Evolutionary conservation across 352 stramenopile species (phyloP).

Genomic region (Phytopythium cucurbitacearum): DNA sequence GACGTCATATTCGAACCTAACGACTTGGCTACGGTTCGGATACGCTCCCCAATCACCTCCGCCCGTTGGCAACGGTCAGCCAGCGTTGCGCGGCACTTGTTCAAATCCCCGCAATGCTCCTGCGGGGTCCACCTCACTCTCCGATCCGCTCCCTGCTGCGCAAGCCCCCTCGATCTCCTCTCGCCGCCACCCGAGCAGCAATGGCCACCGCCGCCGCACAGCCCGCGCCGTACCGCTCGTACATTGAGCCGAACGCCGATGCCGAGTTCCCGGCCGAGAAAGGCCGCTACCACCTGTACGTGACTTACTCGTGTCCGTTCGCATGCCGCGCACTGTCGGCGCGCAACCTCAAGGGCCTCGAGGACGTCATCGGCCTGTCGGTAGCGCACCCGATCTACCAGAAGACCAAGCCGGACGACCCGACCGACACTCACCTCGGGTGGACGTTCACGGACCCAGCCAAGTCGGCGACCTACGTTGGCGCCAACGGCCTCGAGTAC

Average conservation of each 20-base stretch:
- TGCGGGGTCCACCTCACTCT: too few species aligned
- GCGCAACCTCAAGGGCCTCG: constrained; percentile 84
- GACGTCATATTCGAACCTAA: too few species aligned
- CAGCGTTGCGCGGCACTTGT: too few species aligned
- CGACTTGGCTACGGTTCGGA: too few species aligned
- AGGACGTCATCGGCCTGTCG: constrained; percentile 84
- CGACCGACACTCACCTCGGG: constrained; percentile 15
- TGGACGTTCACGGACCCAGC: constrained; percentile 13
- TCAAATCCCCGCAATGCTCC: too few species aligned
- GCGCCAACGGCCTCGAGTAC: constrained; percentile 13
- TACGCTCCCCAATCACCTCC: too few species aligned
- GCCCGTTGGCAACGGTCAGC: too few species aligned
- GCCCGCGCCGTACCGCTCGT: constrained; percentile 8
- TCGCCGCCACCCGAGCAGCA: too few species aligned
- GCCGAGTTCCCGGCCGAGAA: constrained; percentile 29
- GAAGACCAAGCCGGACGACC: constrained; percentile 20
- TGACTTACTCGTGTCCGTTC: constrained; percentile 87
- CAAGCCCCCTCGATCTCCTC: too few species aligned
- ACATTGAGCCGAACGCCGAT: constrained; percentile 24
- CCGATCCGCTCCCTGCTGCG: too few species aligned
- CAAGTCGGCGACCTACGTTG: not conserved
- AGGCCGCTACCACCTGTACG: constrained; percentile 85
- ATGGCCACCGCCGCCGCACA: not conserved
- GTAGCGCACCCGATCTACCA: constrained; percentile 53
- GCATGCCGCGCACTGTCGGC: constrained; percentile 48